Evolutionary conservation across 139 green algal genomes (phyloP).

Genomic region (Astrephomene gubernaculifera): DNA sequence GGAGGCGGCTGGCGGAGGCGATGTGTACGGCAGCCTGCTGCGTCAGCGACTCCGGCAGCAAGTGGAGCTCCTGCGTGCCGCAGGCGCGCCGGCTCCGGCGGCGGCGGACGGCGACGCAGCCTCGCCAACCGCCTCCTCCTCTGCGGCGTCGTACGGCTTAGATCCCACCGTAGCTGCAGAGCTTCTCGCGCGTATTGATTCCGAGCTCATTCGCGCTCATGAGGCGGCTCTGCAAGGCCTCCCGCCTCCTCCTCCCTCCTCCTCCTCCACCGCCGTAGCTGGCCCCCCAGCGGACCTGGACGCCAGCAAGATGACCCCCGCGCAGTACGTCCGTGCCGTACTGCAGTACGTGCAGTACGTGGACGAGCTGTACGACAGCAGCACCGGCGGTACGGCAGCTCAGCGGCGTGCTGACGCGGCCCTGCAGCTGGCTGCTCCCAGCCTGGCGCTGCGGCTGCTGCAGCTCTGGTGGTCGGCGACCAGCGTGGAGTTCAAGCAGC

Average conservation of each 20-base stretch:
- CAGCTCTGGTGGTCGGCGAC: conserved; percentile 36
- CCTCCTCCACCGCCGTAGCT: not conserved
- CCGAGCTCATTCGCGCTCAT: conserved; percentile 17
- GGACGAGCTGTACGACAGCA: not conserved
- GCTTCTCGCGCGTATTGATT: conserved; percentile 30
- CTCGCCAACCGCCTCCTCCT: not conserved
- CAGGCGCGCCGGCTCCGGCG: not conserved
- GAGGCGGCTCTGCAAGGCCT: not conserved
- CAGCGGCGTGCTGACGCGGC: not conserved
- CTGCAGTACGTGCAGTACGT: conserved; percentile 42
- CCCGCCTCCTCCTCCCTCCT: not conserved
- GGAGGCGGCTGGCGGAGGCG: not conserved
- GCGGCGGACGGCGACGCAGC: not conserved
- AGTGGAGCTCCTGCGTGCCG: not conserved
- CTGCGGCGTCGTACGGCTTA: conserved; percentile 6
- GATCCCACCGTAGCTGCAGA: conserved; percentile 14
- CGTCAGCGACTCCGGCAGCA: conserved; percentile 36
- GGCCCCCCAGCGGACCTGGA: not conserved
- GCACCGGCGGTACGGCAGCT: not conserved
- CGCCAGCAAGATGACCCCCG: conserved; percentile 4
- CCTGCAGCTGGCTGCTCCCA: conserved; percentile 14
- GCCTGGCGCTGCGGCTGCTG: conserved; percentile 37
- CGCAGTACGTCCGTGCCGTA: conserved; percentile 25
- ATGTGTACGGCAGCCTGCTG: conserved; percentile 16
- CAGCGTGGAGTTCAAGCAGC: conserved; percentile 16